These are phyloP conservation scores for Rhypophila decipiens DNA, from an alignment of 495 filamentous ascomycete genomes.

Conservation along the genomic window DNA sequence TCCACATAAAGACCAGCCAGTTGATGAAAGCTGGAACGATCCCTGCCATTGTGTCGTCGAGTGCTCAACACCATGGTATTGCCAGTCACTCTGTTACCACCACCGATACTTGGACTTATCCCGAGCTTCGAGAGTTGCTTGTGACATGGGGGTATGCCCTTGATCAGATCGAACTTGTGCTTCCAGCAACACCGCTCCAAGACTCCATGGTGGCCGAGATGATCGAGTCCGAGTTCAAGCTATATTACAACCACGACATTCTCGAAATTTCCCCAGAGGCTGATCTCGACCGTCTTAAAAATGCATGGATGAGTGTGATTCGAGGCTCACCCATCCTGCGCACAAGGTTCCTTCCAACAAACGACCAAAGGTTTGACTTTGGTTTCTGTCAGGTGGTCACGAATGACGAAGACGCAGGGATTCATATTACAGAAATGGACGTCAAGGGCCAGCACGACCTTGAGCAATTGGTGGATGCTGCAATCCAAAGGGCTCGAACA, in stretches of 20 bases:
- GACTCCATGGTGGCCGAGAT: slow-evolving; percentile 78
- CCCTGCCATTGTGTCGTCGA: slow-evolving; percentile 1
- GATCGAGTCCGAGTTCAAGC: slow-evolving; percentile 53
- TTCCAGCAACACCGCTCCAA: slow-evolving; percentile 69
- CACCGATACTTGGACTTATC: background rate
- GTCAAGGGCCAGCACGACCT: slow-evolving; percentile 21
- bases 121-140: slow-evolving; percentile 1
- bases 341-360: slow-evolving; percentile 61
- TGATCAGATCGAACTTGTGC: slow-evolving; percentile 42
- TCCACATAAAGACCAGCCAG: slow-evolving; percentile 55
- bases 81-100: too few species aligned
- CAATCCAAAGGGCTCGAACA: slow-evolving; percentile 22
- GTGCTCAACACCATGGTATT: background rate
- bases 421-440: slow-evolving; percentile 7
- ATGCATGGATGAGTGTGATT: slow-evolving; percentile 55
- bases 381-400: slow-evolving; percentile 64
- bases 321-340: slow-evolving; percentile 61
- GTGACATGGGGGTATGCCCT: background rate
- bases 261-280: slow-evolving; percentile 46
- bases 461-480: slow-evolving; percentile 16
- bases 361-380: slow-evolving; percentile 44
- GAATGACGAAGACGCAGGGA: slow-evolving; percentile 11
- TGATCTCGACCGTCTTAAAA: slow-evolving; percentile 46
- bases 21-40: slow-evolving; percentile 68
- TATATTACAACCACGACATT: slow-evolving; percentile 77